Percentiles rank a stretch among this genome's conserved stretches.
phyloP scores from a whole-genome alignment of 306 rosid species.

The Rosa persica region DNA sequence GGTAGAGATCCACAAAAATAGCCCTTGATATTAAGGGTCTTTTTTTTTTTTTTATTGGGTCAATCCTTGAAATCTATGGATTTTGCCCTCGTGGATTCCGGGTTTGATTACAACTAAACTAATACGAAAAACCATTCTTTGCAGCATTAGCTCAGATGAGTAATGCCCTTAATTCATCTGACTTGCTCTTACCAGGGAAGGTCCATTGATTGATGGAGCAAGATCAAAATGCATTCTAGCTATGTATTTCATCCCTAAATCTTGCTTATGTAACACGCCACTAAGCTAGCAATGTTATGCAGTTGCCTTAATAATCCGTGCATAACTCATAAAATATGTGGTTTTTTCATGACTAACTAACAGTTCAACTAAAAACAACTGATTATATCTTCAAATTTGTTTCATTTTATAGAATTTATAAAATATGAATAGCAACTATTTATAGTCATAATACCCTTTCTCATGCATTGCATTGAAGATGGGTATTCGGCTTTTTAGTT shows the following conservation, averaged over 20 bases:
- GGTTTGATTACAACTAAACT: neutral
- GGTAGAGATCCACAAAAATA: neutral
- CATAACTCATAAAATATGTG: no score
- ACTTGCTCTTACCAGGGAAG: neutral
- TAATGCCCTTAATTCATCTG: neutral
- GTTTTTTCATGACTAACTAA: neutral
- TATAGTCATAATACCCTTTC: no score
- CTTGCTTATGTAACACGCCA: neutral
- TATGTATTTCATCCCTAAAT: neutral
- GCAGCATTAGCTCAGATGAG: neutral
- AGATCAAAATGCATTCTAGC: neutral
- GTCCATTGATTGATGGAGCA: neutral
- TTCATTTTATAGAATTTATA: neutral
- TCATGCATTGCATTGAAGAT: no score
- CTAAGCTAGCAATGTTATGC: neutral
- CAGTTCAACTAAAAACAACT: neutral
- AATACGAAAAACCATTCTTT: neutral
- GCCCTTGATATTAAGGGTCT: neutral
- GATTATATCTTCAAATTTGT: neutral
- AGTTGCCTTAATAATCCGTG: neutral
- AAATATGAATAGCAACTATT: no score
- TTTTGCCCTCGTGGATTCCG: neutral
- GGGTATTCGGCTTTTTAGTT: no score
- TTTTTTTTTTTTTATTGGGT: neutral
- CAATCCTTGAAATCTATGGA: neutral